phyloP scores from a whole-genome alignment of 345 rosid species.

The Corchorus capsularis region DNA sequence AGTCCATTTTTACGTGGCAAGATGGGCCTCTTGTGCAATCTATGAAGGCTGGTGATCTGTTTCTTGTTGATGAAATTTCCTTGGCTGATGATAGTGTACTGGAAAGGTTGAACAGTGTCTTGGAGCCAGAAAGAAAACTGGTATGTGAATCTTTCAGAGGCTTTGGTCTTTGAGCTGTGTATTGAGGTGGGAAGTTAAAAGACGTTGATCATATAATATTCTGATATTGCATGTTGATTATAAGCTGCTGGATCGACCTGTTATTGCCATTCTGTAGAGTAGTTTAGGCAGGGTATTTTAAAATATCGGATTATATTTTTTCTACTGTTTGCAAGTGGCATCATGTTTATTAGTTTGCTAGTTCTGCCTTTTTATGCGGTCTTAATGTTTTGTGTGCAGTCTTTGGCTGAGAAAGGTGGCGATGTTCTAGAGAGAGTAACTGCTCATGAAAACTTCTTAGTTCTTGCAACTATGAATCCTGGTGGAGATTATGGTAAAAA shows the following conservation, averaged over 20 bases:
- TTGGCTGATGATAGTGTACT: slow-evolving; percentile 97
- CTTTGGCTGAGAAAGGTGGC: slow-evolving; percentile 97
- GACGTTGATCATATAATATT: background rate
- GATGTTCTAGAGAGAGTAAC: slow-evolving; percentile 66
- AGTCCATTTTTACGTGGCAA: slow-evolving; percentile 86
- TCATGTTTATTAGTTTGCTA: background rate
- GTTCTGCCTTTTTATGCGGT: background rate
- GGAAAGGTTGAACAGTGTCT: slow-evolving; percentile 89
- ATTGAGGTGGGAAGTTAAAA: background rate
- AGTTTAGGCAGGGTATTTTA: background rate
- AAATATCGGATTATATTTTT: background rate
- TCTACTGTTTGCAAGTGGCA: background rate
- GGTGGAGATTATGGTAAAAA: slow-evolving; percentile 99
- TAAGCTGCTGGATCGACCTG: background rate
- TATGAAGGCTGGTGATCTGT: slow-evolving; percentile 81
- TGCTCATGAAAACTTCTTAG: slow-evolving; percentile 71
- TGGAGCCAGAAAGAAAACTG: slow-evolving; percentile 90
- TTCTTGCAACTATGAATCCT: slow-evolving; percentile 97
- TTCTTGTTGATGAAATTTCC: slow-evolving; percentile 96
- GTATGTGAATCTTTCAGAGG: slow-evolving; percentile 38
- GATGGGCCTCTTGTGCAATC: slow-evolving; percentile 97
- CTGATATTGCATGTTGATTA: background rate
- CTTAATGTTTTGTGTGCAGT: slow-evolving; percentile 43
- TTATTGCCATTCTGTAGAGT: background rate
- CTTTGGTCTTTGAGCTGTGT: background rate